A percentile compares a stretch with the other conserved stretches of the same genome.
These are phyloP conservation scores for Amauroascus verrucosus DNA, from an alignment of 2,329 filamentous ascomycete species.

Conservation along the genomic window DNA sequence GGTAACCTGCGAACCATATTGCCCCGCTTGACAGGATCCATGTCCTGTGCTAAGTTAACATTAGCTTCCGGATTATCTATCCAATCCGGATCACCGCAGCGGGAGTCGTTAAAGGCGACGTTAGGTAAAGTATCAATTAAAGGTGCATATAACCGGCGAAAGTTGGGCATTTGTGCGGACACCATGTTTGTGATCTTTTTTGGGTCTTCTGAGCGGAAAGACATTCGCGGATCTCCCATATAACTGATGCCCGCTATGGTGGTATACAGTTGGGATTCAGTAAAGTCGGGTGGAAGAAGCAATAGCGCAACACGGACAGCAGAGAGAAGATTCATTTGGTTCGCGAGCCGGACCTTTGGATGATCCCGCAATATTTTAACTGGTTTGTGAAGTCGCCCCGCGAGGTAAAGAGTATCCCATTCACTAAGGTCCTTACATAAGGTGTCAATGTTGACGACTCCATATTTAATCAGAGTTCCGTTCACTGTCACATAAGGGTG, in stretches of 20 bases:
- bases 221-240: constrained; percentile 92
- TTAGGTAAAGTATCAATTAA: constrained; percentile 86
- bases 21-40: constrained; percentile 79
- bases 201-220: constrained; percentile 77
- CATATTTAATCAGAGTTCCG: constrained; percentile 94
- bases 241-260: constrained; percentile 91
- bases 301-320: constrained; percentile 83
- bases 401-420: constrained; percentile 95
- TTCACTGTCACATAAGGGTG: constrained; percentile 93
- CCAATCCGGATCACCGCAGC: constrained; percentile 51
- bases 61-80: constrained; percentile 54
- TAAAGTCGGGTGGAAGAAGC: constrained; percentile 72
- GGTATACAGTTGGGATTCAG: constrained; percentile 75
- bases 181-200: constrained; percentile 93
- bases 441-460: constrained; percentile 88
- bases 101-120: constrained; percentile 60
- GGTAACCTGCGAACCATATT: constrained; percentile 96
- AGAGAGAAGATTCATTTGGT: constrained; percentile 89
- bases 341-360: constrained; percentile 79
- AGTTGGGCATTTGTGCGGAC: constrained; percentile 78
- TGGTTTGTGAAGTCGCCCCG: constrained; percentile 88
- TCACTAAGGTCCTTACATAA: constrained; percentile 74
- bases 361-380: constrained; percentile 96
- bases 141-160: constrained; percentile 81
- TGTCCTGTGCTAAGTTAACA: constrained; percentile 68